phyloP scores from a whole-genome alignment of 345 rosid species.

The Rhizophora mangle region DNA sequence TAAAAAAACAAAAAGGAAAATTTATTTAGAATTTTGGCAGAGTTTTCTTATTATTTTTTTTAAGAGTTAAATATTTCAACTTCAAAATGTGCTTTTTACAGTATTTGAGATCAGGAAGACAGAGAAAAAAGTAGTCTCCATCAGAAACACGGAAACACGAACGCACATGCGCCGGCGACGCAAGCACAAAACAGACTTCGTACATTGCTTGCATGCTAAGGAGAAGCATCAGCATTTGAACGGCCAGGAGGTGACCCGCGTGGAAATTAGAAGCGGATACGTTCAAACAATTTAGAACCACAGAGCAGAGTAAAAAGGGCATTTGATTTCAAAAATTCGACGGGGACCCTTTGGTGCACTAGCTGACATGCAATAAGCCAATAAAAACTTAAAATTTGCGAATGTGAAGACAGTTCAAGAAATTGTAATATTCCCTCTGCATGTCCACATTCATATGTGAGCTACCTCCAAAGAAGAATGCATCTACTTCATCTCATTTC shows the following conservation, averaged over 20 bases:
- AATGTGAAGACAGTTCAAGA: conserved; percentile 1
- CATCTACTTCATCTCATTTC: background rate
- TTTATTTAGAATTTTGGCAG: too few species aligned
- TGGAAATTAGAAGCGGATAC: conserved; percentile 12
- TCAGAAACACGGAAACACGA: too few species aligned
- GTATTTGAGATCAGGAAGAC: too few species aligned
- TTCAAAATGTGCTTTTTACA: too few species aligned
- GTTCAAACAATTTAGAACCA: conserved; percentile 34
- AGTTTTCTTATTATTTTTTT: too few species aligned
- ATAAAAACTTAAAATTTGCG: conserved; percentile 6
- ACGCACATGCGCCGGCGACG: too few species aligned
- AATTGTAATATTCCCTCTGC: background rate
- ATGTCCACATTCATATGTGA: background rate
- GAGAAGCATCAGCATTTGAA: background rate
- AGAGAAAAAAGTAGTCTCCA: too few species aligned
- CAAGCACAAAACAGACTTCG: background rate
- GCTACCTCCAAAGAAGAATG: background rate
- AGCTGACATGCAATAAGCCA: conserved; percentile 17
- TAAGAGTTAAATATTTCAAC: too few species aligned
- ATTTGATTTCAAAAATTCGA: background rate
- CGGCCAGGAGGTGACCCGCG: background rate
- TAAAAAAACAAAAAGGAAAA: too few species aligned
- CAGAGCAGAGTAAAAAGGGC: conserved; percentile 16
- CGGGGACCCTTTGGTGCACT: conserved; percentile 13
- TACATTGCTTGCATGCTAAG: background rate